Evolutionary conservation across 495 filamentous ascomycete genomes (phyloP), one percentile per base, ranked within the genome.

Genomic region (Aspergillus diversus): DNA sequence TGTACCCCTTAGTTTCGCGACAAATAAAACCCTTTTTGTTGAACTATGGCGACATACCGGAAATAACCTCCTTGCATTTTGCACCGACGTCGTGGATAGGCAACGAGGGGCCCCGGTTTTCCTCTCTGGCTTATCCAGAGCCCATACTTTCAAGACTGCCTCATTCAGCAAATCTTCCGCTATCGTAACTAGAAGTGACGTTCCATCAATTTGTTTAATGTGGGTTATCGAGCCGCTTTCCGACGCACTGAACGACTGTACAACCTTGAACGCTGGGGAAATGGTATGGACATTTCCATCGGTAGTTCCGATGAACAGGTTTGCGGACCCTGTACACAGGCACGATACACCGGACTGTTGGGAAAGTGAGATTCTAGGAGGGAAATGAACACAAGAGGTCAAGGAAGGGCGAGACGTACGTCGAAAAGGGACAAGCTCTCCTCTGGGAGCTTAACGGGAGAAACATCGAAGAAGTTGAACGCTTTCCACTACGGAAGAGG

Each of bases 381-480:
- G 7, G 33, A 8, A 33, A 47, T 16, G 3, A 21, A 21, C 7
- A 15, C 32, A 65, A 52, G 57, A 31, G 39, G n/a, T n/a, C 17
- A 35, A 49, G 17, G 42, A 46, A 61, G 13, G 33, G 34, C 4
- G 31, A 33, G 53, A 59, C 78, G 68, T 74, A 90, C 89, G 73
- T 86, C 81, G 69, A 90, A 84, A 43, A 83, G 71, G 34, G 82
- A 79, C 55, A 86, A 80, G 75, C 81, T 86, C 67, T 90, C 90
- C 73, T 93, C 90, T 57, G 90, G 81, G 61, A 91, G 83, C 73
- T 89, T 89, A 75, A 98, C 88, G 67, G 89, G 87, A 63, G 88
- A 86, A 73, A 96, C 92, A 75, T 97, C 93, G 83, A 99, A 97
- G 87, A 99, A 98, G 85, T 95, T 93, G 82, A 99, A 98, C 57